Conservation (phyloP, 148 eudicot genomes). For the Rhododendron mucronatum region DNA sequence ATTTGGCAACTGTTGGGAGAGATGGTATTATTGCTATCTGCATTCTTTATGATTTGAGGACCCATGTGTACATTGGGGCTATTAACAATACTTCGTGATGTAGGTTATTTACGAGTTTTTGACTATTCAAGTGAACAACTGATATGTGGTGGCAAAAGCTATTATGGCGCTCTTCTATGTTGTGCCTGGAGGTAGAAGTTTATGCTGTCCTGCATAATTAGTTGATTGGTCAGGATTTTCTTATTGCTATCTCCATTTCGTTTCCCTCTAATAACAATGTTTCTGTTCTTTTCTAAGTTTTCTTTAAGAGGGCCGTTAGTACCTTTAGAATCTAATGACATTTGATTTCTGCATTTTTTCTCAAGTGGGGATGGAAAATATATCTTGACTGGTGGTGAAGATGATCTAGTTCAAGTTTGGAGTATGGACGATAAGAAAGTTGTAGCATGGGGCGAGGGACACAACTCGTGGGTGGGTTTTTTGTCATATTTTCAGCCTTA, state of each 20-base stretch:
- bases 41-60: background rate
- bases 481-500: background rate
- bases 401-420: conserved; percentile 65
- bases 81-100: conserved; percentile 18
- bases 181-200: conserved; percentile 64
- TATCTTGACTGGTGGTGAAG: conserved; percentile 60
- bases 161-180: conserved; percentile 66
- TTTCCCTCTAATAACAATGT: background rate
- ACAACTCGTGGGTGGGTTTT: conserved; percentile 56
- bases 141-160: conserved; percentile 65
- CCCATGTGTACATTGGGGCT: background rate
- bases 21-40: conserved; percentile 24
- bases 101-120: conserved; percentile 63
- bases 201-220: background rate
- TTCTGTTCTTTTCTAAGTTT: background rate
- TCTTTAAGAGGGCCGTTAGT: background rate
- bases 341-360: conserved; percentile 2
- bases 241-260: background rate
- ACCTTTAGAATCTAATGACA: background rate
- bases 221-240: background rate
- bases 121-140: conserved; percentile 62
- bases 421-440: conserved; percentile 63
- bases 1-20: conserved; percentile 39
- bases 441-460: conserved; percentile 71
- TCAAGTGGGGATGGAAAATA: conserved; percentile 38